Evolutionary conservation across 495 filamentous ascomycete species (phyloP), one percentile per base, ranked within the genome.

Genomic region (Lophiostoma macrostomum): DNA sequence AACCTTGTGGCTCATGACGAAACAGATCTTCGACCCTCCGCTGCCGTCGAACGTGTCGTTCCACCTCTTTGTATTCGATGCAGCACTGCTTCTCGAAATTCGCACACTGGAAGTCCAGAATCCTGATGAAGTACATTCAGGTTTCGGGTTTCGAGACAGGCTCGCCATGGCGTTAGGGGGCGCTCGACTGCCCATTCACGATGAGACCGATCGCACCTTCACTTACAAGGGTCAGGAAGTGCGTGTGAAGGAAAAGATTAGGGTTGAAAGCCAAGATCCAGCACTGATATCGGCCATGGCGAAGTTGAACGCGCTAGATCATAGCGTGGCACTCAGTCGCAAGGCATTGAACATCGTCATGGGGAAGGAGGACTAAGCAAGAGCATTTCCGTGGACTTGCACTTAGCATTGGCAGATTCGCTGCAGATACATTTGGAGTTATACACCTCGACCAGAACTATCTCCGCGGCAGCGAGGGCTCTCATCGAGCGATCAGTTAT

Each of bases 191-290:
- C 68, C 61, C 2, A 42, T 61, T 10, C 72, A 96, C 69, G 90
- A 96, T 69, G 90, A 96, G 70, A 77, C 79, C 8, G 84, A 88
- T 32, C 75, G 81, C 19, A 73, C 86, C 0, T 96, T 95, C 65
- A 67, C 59, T 3, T 75, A 71, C 47, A 69, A 71, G n/a, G 84
- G 81, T 0, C 74, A 80, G 40, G 85, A 91, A 37, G 91, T 96
- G 0, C 81, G 77, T 35, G 94, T 98, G 16, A 82, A 79, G 56
- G 93, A 97, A 62, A 95, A 96, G 68, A 80, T 98, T 8, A 78
- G 82, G 24, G 88, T 97, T 5, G 93, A 96, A 72, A 91, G 82
- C 50, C 87, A 90, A 48, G 93, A 98, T 65, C 94, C 93, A 25
- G 88, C 83, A 64, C 58, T 98, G 56, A 80, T 98, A 71, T 81